A percentile compares a stretch with the other conserved stretches of the same genome.
These are phyloP conservation scores for Tolypocladium album DNA, from an alignment of 2,329 filamentous ascomycete genomes.

Conservation along the genomic window DNA sequence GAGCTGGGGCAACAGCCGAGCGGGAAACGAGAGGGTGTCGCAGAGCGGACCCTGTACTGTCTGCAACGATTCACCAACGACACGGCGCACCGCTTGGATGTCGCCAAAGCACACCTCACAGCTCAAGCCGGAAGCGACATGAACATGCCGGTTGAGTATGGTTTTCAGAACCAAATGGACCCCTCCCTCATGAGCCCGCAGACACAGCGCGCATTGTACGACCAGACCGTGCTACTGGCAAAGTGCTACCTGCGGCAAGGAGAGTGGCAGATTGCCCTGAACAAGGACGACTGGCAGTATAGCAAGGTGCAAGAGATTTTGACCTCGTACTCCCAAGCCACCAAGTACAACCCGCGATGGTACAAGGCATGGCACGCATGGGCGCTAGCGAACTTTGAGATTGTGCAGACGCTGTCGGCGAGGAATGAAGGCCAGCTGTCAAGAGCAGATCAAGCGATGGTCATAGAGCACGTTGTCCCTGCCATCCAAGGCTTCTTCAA, in stretches of 20 bases:
- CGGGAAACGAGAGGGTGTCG: slow-evolving; percentile 29
- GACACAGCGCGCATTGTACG: slow-evolving; percentile 41
- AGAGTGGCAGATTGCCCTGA: slow-evolving; percentile 83
- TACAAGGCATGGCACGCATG: slow-evolving; percentile 99
- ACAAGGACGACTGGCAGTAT: slow-evolving; percentile 81
- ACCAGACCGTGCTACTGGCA: slow-evolving; percentile 65
- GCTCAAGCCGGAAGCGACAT: slow-evolving; percentile 35
- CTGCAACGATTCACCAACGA: slow-evolving; percentile 52
- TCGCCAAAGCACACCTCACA: slow-evolving; percentile 38
- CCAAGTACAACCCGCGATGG: slow-evolving; percentile 86
- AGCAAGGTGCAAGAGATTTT: slow-evolving; percentile 81
- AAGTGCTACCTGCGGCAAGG: slow-evolving; percentile 95
- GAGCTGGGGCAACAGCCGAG: slow-evolving; percentile 59
- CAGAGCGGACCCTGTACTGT: slow-evolving; percentile 47
- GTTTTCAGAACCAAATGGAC: slow-evolving; percentile 37
- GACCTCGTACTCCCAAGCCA: slow-evolving; percentile 83
- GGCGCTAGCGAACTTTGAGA: slow-evolving; percentile 97
- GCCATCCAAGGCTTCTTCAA: slow-evolving; percentile 95
- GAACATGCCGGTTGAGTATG: slow-evolving; percentile 34
- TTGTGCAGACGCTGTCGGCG: slow-evolving; percentile 72
- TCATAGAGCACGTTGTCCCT: slow-evolving; percentile 84
- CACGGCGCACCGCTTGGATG: slow-evolving; percentile 42
- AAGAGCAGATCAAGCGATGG: slow-evolving; percentile 47
- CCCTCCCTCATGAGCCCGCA: slow-evolving; percentile 34
- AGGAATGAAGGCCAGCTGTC: slow-evolving; percentile 44